Evolutionary conservation across 371 early-diverging fungal genomes (phyloP).

Genomic region (Haplosporangium sp.): DNA sequence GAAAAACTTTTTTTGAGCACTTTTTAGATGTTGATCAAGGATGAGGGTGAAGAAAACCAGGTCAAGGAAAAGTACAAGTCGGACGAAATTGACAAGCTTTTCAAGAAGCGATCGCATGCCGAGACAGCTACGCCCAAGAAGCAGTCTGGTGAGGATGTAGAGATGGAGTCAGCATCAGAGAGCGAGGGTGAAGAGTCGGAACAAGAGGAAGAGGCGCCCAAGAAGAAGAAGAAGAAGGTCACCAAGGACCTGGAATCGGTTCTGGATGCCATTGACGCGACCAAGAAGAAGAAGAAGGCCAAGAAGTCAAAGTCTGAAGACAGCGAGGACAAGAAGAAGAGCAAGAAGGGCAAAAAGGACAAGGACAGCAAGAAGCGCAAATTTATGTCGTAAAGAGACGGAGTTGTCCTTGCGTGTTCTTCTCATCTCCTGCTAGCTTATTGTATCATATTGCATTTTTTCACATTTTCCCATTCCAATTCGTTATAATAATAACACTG

Average conservation of each 20-base stretch:
- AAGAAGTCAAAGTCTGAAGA: constrained; percentile 56
- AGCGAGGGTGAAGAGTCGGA: constrained; percentile 29
- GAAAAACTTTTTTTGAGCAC: not conserved
- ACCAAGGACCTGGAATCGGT: constrained; percentile 50
- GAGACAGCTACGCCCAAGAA: constrained; percentile 19
- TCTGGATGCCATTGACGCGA: constrained; percentile 60
- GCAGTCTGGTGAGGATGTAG: constrained; percentile 13
- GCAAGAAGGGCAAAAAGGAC: constrained; percentile 47
- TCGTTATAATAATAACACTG: not conserved
- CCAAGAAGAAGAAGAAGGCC: constrained; percentile 59
- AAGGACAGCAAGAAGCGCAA: constrained; percentile 58
- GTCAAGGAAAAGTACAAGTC: constrained; percentile 50
- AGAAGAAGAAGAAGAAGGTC: constrained; percentile 54
- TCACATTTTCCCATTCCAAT: not conserved
- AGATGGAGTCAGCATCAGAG: constrained; percentile 23
- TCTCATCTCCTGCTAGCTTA: constrained; percentile 2
- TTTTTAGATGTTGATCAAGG: constrained; percentile 31
- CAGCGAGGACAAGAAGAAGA: constrained; percentile 45
- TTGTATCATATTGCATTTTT: constrained; percentile 30
- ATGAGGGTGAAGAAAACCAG: constrained; percentile 38
- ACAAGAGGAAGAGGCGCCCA: constrained; percentile 36
- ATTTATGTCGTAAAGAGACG: constrained; percentile 48
- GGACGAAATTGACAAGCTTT: constrained; percentile 62
- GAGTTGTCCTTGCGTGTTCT: constrained; percentile 5
- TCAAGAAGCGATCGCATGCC: constrained; percentile 54